A percentile compares a stretch with the other conserved stretches of the same genome.
phyloP scores from a whole-genome alignment of 176 grass and related monocot species.

The Bothriochloa decipiens region DNA sequence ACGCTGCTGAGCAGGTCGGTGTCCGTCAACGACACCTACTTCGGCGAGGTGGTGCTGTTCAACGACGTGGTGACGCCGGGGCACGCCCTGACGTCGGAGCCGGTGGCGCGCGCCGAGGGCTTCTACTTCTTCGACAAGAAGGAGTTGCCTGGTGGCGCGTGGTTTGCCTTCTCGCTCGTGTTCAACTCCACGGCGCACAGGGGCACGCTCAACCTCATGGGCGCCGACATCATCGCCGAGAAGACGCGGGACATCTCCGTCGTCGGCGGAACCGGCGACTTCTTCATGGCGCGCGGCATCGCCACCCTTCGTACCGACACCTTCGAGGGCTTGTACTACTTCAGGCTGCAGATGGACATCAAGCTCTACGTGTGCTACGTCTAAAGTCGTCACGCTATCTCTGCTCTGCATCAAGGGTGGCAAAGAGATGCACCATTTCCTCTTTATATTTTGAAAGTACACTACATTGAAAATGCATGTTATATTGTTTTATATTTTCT shows the following conservation, averaged over 20 bases:
- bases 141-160: background rate
- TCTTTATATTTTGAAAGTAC: too few species aligned
- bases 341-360: constrained; percentile 52
- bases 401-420: background rate
- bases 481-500: too few species aligned
- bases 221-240: constrained; percentile 25
- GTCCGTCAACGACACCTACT: constrained; percentile 29
- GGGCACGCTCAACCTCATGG: constrained; percentile 54
- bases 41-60: constrained; percentile 49
- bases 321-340: background rate
- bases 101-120: constrained; percentile 43
- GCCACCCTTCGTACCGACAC: constrained; percentile 38
- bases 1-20: constrained; percentile 29
- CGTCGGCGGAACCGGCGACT: constrained; percentile 54
- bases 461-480: too few species aligned
- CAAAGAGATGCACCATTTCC: too few species aligned
- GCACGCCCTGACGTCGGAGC: background rate
- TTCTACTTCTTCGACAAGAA: constrained; percentile 49
- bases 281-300: constrained; percentile 58
- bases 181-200: constrained; percentile 44
- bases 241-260: constrained; percentile 48
- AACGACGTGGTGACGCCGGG: constrained; percentile 41
- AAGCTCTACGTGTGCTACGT: constrained; percentile 55
- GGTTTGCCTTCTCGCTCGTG: constrained; percentile 45
- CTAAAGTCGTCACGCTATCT: background rate